A percentile compares a stretch with the other conserved stretches of the same genome.
Evolutionary conservation across 768 basidiomycete species (phyloP).

Genomic region (Fistulinella prunicolor): DNA sequence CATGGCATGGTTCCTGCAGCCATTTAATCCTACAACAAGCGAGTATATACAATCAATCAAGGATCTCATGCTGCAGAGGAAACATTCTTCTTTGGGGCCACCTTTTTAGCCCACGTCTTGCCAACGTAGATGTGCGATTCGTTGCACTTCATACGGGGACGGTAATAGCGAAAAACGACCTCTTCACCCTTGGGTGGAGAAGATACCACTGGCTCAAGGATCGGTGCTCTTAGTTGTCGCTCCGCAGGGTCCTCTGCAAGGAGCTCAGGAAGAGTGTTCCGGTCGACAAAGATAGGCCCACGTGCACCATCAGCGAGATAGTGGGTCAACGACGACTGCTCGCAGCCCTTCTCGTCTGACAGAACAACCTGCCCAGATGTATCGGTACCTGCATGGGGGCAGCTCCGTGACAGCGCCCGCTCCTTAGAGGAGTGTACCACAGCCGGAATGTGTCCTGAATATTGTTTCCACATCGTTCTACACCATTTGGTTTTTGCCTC

Average conservation of each 20-base stretch:
- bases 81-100: neutral
- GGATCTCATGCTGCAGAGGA: neutral
- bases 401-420: neutral
- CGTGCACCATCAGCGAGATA: slow-evolving; percentile 20
- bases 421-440: slow-evolving; percentile 1
- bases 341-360: neutral
- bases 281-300: slow-evolving; percentile 18
- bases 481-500: neutral
- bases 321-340: slow-evolving; percentile 3
- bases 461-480: neutral
- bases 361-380: slow-evolving; percentile 5
- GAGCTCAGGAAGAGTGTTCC: neutral
- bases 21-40: neutral
- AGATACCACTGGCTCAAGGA: slow-evolving; percentile 4
- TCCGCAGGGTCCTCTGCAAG: slow-evolving; percentile 4
- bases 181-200: slow-evolving; percentile 17
- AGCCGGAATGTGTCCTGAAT: neutral
- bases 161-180: slow-evolving; percentile 10
- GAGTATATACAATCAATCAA: neutral
- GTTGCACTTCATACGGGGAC: accelerated
- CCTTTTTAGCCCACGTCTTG: slow-evolving; percentile 17
- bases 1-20: neutral
- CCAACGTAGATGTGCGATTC: slow-evolving; percentile 17
- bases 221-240: slow-evolving; percentile 4
- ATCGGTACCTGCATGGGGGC: neutral